These are phyloP conservation scores for Penicillium psychrofluorescens DNA, from an alignment of 495 filamentous ascomycete species.

Conservation along the genomic window DNA sequence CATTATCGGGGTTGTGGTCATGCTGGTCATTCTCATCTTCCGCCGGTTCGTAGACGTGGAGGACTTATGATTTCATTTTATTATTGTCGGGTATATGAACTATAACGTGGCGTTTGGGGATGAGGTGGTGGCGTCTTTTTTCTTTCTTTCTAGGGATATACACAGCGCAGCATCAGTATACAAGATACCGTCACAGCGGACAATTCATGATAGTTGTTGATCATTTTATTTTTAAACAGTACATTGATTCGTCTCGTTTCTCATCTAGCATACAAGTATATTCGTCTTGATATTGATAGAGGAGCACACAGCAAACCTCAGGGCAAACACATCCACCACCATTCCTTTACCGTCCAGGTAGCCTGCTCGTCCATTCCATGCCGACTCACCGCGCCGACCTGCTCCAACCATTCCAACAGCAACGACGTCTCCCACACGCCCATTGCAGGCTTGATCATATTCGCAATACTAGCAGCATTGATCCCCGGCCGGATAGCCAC, in stretches of 20 bases:
- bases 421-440: constrained; percentile 61
- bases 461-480: constrained; percentile 40
- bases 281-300: too few species aligned
- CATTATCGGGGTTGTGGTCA: constrained; percentile 45
- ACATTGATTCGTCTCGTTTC: too few species aligned
- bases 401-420: constrained; percentile 57
- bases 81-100: not conserved
- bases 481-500: constrained; percentile 55
- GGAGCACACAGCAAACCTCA: not conserved
- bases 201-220: too few species aligned
- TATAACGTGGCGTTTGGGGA: constrained; percentile 9
- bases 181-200: too few species aligned
- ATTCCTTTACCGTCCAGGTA: constrained; percentile 48
- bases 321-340: constrained; percentile 58
- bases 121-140: too few species aligned
- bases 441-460: constrained; percentile 51
- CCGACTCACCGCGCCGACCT: constrained; percentile 35
- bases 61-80: constrained; percentile 14
- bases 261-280: too few species aligned
- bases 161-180: too few species aligned
- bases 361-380: constrained; percentile 20
- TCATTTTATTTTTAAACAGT: too few species aligned
- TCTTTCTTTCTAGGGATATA: too few species aligned
- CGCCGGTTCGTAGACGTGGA: constrained; percentile 25
- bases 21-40: constrained; percentile 39